Conservation (phyloP, 768 basidiomycete species). For the Naematelia aurantialba region DNA sequence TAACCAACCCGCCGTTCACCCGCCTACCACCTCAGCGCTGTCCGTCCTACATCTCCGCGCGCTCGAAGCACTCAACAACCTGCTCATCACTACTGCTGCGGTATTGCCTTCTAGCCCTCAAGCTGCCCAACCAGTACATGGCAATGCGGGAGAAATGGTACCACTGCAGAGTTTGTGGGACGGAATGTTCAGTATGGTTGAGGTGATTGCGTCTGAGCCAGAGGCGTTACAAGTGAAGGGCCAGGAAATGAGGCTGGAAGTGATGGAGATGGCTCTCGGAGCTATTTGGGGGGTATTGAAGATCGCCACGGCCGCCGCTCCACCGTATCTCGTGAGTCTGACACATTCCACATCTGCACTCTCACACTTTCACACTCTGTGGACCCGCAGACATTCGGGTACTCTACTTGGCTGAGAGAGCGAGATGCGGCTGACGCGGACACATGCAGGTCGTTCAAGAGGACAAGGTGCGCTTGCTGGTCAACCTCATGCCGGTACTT, state of each 20-base stretch:
- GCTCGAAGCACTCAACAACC: constrained; percentile 84
- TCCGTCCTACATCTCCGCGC: constrained; percentile 78
- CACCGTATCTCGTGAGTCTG: constrained; percentile 58
- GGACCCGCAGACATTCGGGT: background rate
- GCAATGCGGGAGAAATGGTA: constrained; percentile 50
- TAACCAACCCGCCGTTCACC: constrained; percentile 68
- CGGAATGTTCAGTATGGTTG: constrained; percentile 42
- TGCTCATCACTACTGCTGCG: constrained; percentile 69
- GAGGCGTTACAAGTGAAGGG: constrained; percentile 43
- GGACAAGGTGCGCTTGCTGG: constrained; percentile 57
- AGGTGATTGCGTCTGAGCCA: constrained; percentile 31
- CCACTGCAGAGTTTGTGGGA: constrained; percentile 61
- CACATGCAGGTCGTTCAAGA: constrained; percentile 56
- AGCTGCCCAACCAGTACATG: constrained; percentile 42
- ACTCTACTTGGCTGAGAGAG: background rate
- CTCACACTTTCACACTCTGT: no score
- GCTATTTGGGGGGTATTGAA: constrained; percentile 84
- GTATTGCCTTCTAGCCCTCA: constrained; percentile 48
- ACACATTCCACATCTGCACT: no score
- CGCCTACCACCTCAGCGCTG: constrained; percentile 81
- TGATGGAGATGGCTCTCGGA: constrained; percentile 57
- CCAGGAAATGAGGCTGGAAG: constrained; percentile 71
- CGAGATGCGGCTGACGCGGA: constrained; percentile 6
- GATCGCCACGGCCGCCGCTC: constrained; percentile 68
- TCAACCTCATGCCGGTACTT: constrained; percentile 62